phyloP scores from a whole-genome alignment of 306 rosid genomes.

The Canavalia gladiata region DNA sequence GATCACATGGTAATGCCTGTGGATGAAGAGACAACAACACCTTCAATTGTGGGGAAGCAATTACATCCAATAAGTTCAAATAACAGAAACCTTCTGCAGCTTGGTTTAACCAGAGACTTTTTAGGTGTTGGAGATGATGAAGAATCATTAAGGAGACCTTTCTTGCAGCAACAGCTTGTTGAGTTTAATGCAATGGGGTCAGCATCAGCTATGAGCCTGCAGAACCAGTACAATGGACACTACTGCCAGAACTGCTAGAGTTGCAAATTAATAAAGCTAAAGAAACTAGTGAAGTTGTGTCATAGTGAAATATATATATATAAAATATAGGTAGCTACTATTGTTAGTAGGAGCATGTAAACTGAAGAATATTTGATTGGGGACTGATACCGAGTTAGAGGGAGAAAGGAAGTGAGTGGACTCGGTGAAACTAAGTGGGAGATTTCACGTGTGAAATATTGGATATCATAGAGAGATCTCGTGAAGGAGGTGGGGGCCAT shows the following conservation, averaged over 20 bases:
- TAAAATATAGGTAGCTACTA: slow-evolving; percentile 4
- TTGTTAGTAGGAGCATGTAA: slow-evolving; percentile 29
- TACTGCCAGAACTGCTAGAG: slow-evolving; percentile 43
- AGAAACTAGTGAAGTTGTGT: slow-evolving; percentile 40
- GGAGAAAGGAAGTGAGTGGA: slow-evolving; percentile 41
- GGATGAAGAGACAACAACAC: slow-evolving; percentile 25
- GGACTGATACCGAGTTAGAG: slow-evolving; percentile 8
- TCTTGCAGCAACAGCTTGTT: slow-evolving; percentile 67
- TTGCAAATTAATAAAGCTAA: slow-evolving; percentile 22
- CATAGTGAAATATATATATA: background rate
- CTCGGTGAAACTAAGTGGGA: slow-evolving; percentile 33
- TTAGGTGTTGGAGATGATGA: slow-evolving; percentile 74
- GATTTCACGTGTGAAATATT: slow-evolving; percentile 42
- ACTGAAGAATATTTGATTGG: slow-evolving; percentile 1
- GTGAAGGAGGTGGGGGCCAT: slow-evolving; percentile 59
- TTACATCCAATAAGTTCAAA: slow-evolving; percentile 27
- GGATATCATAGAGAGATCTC: slow-evolving; percentile 43
- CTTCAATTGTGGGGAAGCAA: slow-evolving; percentile 22
- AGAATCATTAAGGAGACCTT: slow-evolving; percentile 49
- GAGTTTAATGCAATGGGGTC: slow-evolving; percentile 65
- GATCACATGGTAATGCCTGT: slow-evolving; percentile 35
- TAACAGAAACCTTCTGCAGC: slow-evolving; percentile 46
- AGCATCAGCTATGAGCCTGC: slow-evolving; percentile 50
- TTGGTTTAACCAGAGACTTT: slow-evolving; percentile 81
- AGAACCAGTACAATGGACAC: slow-evolving; percentile 54